Conservation (phyloP, 768 basidiomycete species). For the Phaeotremella fagi region DNA sequence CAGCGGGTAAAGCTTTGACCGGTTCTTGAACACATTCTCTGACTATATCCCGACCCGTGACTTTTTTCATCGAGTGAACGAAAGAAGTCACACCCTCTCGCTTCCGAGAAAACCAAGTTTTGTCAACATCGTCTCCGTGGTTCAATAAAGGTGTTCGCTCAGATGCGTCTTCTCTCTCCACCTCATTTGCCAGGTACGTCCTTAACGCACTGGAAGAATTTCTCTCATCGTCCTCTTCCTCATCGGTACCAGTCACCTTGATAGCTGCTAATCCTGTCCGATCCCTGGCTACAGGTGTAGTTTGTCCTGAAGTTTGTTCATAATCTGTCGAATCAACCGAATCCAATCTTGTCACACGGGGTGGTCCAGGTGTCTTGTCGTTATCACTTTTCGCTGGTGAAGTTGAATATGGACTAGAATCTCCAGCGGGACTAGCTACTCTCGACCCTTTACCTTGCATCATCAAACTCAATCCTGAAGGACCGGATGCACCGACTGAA, state of each 20-base stretch:
- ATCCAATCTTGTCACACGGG: background rate
- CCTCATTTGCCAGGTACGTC: conserved; percentile 22
- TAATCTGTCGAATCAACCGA: background rate
- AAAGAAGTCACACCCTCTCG: conserved; percentile 7
- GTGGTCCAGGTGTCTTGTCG: conserved; percentile 15
- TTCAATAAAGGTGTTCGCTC: conserved; percentile 23
- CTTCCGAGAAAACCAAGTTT: conserved; percentile 7
- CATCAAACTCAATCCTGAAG: conserved; percentile 42
- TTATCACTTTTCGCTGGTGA: conserved; percentile 4
- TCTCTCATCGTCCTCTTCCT: conserved; percentile 1
- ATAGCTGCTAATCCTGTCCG: background rate
- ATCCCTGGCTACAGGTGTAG: background rate
- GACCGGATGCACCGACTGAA: conserved; percentile 14
- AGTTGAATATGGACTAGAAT: background rate
- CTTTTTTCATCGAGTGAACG: conserved; percentile 17
- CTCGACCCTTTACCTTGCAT: conserved; percentile 11
- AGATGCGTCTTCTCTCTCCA: conserved; percentile 11
- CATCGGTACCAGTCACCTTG: background rate
- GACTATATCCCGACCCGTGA: conserved; percentile 34
- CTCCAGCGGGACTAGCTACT: background rate
- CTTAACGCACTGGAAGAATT: conserved; percentile 24
- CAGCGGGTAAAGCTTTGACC: conserved; percentile 62
- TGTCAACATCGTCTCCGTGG: conserved; percentile 1
- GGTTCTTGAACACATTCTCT: conserved; percentile 37
- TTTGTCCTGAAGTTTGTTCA: background rate